phyloP scores from a whole-genome alignment of 108 stramenopile species.

The Skeletonema marinoi region DNA sequence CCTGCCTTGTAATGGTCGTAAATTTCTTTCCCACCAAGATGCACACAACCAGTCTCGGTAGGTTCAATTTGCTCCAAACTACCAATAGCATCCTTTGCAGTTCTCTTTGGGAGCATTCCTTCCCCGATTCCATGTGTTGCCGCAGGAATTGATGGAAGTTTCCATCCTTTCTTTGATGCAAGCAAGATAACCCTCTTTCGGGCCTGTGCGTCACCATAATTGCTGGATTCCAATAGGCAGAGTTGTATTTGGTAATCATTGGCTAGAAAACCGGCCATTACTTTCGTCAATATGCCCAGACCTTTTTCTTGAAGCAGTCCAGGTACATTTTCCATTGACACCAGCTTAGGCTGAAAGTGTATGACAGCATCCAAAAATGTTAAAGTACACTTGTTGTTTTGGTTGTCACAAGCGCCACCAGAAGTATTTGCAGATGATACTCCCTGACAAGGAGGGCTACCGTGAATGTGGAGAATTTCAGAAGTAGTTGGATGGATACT shows the following conservation, averaged over 20 bases:
- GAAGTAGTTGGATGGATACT: not conserved
- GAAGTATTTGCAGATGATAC: constrained; percentile 44
- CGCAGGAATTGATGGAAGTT: constrained; percentile 24
- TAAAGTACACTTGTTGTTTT: constrained; percentile 42
- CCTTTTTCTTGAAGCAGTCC: constrained; percentile 20
- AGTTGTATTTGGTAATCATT: constrained; percentile 41
- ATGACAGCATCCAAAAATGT: constrained; percentile 34
- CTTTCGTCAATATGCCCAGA: not conserved
- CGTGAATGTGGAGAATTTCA: constrained; percentile 19
- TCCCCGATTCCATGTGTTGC: constrained; percentile 34
- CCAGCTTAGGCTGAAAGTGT: constrained; percentile 29
- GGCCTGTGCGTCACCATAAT: constrained; percentile 56
- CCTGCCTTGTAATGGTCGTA: constrained; percentile 19
- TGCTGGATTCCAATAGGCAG: constrained; percentile 4
- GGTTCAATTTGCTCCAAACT: constrained; percentile 33
- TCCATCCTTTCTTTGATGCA: constrained; percentile 31
- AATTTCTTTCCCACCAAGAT: not conserved
- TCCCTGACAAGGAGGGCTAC: constrained; percentile 58
- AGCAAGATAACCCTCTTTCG: constrained; percentile 41
- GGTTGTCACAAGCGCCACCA: constrained; percentile 41
- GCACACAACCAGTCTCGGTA: constrained; percentile 2
- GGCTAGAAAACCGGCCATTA: constrained; percentile 25
- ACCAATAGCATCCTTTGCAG: constrained; percentile 29
- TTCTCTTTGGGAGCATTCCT: constrained; percentile 10
- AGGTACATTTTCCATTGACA: constrained; percentile 56